Evolutionary conservation across 768 basidiomycete species (phyloP).

Genomic region (Tubosaeta brunneosetosa): DNA sequence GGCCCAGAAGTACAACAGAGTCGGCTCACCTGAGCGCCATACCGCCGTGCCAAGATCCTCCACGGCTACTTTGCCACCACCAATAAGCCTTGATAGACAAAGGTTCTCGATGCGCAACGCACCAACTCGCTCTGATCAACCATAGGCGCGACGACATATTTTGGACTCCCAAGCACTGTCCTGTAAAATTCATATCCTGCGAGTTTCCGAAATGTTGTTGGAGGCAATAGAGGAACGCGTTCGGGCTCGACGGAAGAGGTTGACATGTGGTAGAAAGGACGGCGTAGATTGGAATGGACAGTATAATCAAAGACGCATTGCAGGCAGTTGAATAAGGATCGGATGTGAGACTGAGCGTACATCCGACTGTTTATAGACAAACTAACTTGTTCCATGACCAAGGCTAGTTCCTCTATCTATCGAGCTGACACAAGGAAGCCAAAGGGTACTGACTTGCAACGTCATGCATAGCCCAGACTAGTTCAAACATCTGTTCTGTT

Average conservation of each 20-base stretch:
- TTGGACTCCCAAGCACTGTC: constrained; percentile 76
- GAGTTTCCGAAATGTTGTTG: constrained; percentile 37
- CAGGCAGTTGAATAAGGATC: neutral
- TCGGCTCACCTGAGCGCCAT: constrained; percentile 66
- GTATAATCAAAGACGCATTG: constrained; percentile 8
- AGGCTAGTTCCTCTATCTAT: too few relatives aligned
- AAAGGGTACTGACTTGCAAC: too few relatives aligned
- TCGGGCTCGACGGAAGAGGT: neutral
- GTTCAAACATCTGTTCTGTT: too few relatives aligned
- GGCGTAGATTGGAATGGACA: neutral
- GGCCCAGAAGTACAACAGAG: neutral
- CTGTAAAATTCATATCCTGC: constrained; percentile 82
- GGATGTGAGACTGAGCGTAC: neutral
- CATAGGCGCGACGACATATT: constrained; percentile 94
- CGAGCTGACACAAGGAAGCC: too few relatives aligned
- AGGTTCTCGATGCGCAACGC: constrained; percentile 26
- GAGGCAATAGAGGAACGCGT: neutral
- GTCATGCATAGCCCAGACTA: too few relatives aligned
- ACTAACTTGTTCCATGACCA: too few relatives aligned
- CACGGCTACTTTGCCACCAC: constrained; percentile 61
- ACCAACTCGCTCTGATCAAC: constrained; percentile 97
- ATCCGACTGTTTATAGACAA: neutral
- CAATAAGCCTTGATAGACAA: neutral
- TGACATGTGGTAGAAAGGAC: constrained; percentile 5
- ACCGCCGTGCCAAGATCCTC: constrained; percentile 76